phyloP scores from a whole-genome alignment of 2,329 filamentous ascomycete genomes.

The Zopfia rhizophila region DNA sequence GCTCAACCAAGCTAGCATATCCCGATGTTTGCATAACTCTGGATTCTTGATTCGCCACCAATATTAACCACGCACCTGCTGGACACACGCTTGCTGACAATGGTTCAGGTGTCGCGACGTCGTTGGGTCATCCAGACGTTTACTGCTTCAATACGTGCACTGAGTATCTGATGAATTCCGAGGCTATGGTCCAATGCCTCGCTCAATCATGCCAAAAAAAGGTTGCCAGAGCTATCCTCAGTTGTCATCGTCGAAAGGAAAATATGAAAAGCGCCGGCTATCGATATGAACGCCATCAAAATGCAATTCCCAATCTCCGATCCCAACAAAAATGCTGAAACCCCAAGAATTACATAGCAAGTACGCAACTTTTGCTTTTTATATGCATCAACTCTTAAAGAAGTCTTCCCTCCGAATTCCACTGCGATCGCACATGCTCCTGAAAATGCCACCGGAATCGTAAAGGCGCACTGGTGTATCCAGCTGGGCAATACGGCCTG shows the following conservation, averaged over 20 bases:
- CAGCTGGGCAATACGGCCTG: constrained; percentile 86
- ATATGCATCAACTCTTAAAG: constrained; percentile 20
- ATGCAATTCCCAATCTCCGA: constrained; percentile 3
- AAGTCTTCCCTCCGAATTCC: constrained; percentile 72
- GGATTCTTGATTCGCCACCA: constrained; percentile 4
- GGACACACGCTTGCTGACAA: no score
- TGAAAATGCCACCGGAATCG: constrained; percentile 80
- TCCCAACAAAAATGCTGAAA: not conserved
- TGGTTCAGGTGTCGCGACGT: no score
- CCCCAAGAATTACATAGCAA: not conserved
- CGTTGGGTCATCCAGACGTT: no score
- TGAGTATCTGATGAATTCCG: no score
- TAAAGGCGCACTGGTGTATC: constrained; percentile 80
- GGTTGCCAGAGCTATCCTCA: no score
- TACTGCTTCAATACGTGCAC: no score
- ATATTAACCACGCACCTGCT: no score
- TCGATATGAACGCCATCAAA: constrained; percentile 1
- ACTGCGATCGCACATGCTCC: constrained; percentile 88
- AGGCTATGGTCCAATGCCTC: no score
- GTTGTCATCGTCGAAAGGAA: no score
- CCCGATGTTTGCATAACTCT: not conserved
- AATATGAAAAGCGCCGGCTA: not conserved
- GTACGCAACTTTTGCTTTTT: no score
- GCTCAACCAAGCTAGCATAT: no score
- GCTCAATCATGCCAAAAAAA: no score